Base-by-base conservation (phyloP, 768 basidiomycete genomes). In the Thelephora aurantiotincta region DNA sequence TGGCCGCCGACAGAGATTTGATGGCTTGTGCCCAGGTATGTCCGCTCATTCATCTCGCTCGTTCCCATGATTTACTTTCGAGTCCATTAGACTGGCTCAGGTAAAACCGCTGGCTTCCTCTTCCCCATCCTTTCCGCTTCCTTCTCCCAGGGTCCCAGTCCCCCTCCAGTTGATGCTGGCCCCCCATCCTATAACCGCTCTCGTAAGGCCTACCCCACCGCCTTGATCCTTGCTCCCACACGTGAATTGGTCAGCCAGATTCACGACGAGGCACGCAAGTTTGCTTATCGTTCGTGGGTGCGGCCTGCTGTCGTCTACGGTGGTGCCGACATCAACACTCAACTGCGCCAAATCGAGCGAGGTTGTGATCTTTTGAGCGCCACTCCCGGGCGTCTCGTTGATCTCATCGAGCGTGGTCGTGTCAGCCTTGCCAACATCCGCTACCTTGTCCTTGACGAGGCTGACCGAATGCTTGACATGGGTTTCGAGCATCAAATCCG, bases 391-490 rank as follows among this genome's bases (percentile, higher is more conserved):
- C 94, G 96, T 64, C 84, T 98, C 42, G 93, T 98, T 52, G 96
- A 99, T 68, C 74, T 99, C 52, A 94, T 99, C 56, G 96, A 99
- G 69, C 86, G 96, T 57, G 96, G 96, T 11, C 79, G 88, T 50
- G 97, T 99, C 73, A 90, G 86, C 60, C 76, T 99, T 52, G 79
- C 89, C 55, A 97, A 97, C 68, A 82, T 99, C 70, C 84, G 89
- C 58, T 98, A 96, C 66, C 83, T 99, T 49, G 96, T 99, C 22
- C 82, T 99, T 47, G 96, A 99, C 58, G 96, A 99, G 70, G 96
- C 96, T 51, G 96, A 99, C 72, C 87, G 96, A 59, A 99, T 99
- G 96, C 77, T 99, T 60, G 96, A 99, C 72, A 99, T 99, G 96
- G 96, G 96, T 82, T 99, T 99, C 74, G 96, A 99, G 67, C 96